Evolutionary conservation across 768 basidiomycete species (phyloP), one percentile per base, ranked within the genome.

Genomic region (Russula brevipes): DNA sequence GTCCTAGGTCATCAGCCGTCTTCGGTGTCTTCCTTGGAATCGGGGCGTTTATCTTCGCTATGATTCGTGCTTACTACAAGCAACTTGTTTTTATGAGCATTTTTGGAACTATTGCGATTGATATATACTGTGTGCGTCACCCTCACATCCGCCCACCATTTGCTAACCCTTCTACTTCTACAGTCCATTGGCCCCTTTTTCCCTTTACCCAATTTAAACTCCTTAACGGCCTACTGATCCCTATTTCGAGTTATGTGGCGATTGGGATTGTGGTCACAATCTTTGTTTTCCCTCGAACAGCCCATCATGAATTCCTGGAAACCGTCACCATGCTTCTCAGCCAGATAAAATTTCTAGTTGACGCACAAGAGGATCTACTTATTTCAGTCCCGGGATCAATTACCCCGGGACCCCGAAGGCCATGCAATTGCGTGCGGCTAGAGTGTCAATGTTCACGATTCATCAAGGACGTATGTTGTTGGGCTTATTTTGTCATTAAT

Each of bases 221-320:
- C 39, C 73, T 78, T 46, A 76, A 75, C 60, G 73, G 73, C 1
- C 68, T 81, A 44, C 70, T 80, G 38, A 78, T 79, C 14, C 81
- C 83, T 0, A 74, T 80, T 2, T 72, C 75, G 3, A 76, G 71
- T 58, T 85, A 80, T 72, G 71, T 79, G 49, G 83, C 74, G n/a
- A 80, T 83, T 54, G 81, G 76, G 0, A 35, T 80, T n/a, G 73
- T 78, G 5, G 69, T 76, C 3, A 78, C 79, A 10, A 57, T 80
- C 8, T 68, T 83, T 57, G 72, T 84, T 55, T 85, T 85, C 70
- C 84, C 84, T 7, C 77, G 81, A 66, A 77, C 81, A 0, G 72
- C 83, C 56, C 78, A 80, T 60, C 79, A 81, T 59, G 68, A 74
- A 4, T 73, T 73, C 42, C 70, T 81, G 50, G 68, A 65, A 19